A percentile compares a stretch with the other conserved stretches of the same genome.
Evolutionary conservation across 805 yeast genomes (phyloP).

Genomic region (Brettanomyces custersianus): DNA sequence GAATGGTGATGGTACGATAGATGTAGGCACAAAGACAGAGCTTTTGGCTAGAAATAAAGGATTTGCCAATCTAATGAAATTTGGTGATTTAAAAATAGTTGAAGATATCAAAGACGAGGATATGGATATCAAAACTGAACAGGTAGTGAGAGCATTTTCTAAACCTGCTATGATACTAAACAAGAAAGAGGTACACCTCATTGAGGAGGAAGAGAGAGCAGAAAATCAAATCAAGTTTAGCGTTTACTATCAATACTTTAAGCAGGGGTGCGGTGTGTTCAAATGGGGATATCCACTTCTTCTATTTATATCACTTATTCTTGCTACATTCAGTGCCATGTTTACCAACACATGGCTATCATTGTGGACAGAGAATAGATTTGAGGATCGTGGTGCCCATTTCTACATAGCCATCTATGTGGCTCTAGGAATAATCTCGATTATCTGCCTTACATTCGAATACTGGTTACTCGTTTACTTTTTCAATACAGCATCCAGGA

Average conservation of each 20-base stretch:
- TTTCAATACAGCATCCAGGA: conserved; percentile 44
- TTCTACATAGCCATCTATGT: conserved; percentile 72
- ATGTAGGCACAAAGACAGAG: conserved; percentile 52
- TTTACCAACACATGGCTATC: conserved; percentile 75
- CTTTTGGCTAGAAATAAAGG: conserved; percentile 31
- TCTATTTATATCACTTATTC: conserved; percentile 11
- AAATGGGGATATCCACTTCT: conserved; percentile 25
- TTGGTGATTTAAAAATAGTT: conserved; percentile 23
- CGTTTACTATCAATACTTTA: conserved; percentile 43
- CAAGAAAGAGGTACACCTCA: conserved; percentile 27
- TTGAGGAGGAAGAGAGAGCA: conserved; percentile 47
- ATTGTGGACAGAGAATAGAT: conserved; percentile 63
- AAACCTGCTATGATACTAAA: conserved; percentile 8
- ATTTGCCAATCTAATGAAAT: conserved; percentile 32
- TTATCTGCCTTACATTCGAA: conserved; percentile 32
- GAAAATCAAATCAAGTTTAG: conserved; percentile 40
- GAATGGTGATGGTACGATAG: conserved; percentile 53
- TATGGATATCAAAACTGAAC: conserved; percentile 13
- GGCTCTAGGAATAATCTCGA: conserved; percentile 44
- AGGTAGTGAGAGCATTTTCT: conserved; percentile 6
- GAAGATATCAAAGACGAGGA: conserved; percentile 20
- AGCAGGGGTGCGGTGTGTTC: conserved; percentile 45
- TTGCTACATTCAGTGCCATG: conserved; percentile 42
- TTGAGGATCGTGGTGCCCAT: conserved; percentile 34
- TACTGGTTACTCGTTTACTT: conserved; percentile 40